Evolutionary conservation across 306 rosid species (phyloP).

Genomic region (Trifolium subterraneum): DNA sequence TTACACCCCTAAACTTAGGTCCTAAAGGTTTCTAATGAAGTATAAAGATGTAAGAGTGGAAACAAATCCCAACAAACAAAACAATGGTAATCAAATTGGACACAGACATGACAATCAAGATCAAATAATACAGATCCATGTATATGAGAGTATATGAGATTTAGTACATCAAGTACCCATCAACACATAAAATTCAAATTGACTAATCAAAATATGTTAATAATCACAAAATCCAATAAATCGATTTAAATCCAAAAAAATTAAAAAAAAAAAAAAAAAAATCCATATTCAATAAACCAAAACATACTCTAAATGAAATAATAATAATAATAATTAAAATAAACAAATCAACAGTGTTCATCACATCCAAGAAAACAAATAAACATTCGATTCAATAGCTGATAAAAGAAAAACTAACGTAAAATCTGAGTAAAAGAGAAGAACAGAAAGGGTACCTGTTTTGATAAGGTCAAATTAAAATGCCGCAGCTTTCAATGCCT

Average conservation of each 20-base stretch:
- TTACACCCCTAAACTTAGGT: too few relatives aligned
- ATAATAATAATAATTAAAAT: too few relatives aligned
- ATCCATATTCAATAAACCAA: too few relatives aligned
- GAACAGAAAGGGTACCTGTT: conserved; percentile 10
- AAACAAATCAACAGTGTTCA: neutral
- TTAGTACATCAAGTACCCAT: neutral
- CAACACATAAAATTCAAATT: neutral
- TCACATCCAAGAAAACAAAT: conserved; percentile 13
- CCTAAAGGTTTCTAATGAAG: too few relatives aligned
- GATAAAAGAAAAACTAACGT: neutral
- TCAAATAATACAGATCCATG: neutral
- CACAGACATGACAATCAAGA: neutral
- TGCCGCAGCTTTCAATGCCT: conserved; percentile 12
- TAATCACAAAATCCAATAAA: neutral
- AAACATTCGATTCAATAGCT: neutral
- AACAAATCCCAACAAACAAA: neutral
- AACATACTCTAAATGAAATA: too few relatives aligned
- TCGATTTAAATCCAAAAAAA: too few relatives aligned
- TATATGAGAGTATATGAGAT: neutral
- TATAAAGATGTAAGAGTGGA: neutral
- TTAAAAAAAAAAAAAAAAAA: too few relatives aligned
- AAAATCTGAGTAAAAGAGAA: neutral
- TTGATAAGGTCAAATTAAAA: conserved; percentile 13
- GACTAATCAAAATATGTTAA: too few relatives aligned
- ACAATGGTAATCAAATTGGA: neutral